Evolutionary conservation across 371 early-diverging fungal genomes (phyloP).

Genomic region (Mucor velutinosus): DNA sequence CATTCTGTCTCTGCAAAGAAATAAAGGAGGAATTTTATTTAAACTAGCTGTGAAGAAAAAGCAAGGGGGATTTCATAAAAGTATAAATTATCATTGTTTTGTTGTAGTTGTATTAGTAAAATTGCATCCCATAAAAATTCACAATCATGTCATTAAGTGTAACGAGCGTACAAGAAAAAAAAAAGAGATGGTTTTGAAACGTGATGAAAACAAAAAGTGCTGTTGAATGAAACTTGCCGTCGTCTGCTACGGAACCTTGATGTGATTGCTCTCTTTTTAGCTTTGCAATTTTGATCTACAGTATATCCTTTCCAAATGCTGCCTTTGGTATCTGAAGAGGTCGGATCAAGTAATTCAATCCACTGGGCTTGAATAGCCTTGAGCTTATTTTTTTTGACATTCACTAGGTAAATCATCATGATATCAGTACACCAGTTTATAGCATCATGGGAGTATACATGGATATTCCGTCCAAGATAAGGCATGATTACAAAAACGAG

Average conservation of each 20-base stretch:
- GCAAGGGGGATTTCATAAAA: background rate
- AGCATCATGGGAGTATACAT: background rate
- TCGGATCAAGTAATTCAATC: background rate
- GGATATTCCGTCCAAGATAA: background rate
- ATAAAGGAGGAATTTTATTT: too few species aligned
- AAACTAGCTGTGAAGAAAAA: background rate
- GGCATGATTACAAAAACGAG: too few species aligned
- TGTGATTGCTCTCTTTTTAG: background rate
- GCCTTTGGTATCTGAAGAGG: background rate
- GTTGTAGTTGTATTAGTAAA: background rate
- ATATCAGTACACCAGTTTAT: background rate
- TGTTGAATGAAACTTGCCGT: background rate
- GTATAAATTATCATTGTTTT: background rate
- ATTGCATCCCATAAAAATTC: background rate
- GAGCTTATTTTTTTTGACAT: too few species aligned
- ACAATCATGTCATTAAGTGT: constrained; percentile 3
- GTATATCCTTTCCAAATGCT: background rate
- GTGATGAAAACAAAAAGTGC: background rate
- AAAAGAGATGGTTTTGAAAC: background rate
- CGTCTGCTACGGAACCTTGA: too few species aligned
- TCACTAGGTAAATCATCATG: background rate
- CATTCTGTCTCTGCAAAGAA: too few species aligned
- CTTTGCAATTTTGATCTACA: background rate
- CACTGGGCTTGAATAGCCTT: background rate
- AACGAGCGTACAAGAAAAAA: background rate